Evolutionary conservation across 1,284 basidiomycete species (phyloP).

Genomic region (Dichomitus squalens): DNA sequence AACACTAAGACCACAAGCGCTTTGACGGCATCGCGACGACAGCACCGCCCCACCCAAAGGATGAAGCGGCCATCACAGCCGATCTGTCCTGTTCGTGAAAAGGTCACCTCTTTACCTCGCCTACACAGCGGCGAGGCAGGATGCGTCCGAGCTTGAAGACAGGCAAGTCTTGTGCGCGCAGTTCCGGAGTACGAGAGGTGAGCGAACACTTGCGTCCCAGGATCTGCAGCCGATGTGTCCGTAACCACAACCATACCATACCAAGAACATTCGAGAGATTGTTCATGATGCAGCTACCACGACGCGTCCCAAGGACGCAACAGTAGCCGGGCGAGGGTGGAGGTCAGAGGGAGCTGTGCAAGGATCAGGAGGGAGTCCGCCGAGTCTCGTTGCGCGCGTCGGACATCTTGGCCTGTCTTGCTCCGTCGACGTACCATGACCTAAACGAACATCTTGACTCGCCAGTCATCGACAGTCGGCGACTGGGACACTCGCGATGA

Average conservation of each 20-base stretch:
- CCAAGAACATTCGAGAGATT: constrained; percentile 44
- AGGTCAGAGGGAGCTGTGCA: constrained; percentile 43
- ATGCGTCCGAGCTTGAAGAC: constrained; percentile 53
- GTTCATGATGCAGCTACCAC: constrained; percentile 40
- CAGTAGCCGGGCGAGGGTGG: constrained; percentile 33
- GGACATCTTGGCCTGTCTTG: constrained; percentile 52
- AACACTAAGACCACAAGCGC: constrained; percentile 53
- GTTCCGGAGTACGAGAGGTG: constrained; percentile 38
- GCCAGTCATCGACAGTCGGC: constrained; percentile 22
- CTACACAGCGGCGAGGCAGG: constrained; percentile 33
- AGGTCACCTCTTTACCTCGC: constrained; percentile 38
- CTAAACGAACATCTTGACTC: constrained; percentile 35
- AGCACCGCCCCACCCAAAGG: constrained; percentile 29
- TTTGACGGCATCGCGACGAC: constrained; percentile 44
- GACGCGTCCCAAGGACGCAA: constrained; percentile 28
- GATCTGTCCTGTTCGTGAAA: constrained; percentile 29
- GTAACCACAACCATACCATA: constrained; percentile 48
- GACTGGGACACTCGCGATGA: constrained; percentile 19
- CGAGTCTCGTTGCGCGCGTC: constrained; percentile 42
- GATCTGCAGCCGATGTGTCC: constrained; percentile 40
- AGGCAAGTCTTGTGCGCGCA: constrained; percentile 52
- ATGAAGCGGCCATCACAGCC: not conserved
- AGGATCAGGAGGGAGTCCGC: constrained; percentile 44
- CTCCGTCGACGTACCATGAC: constrained; percentile 52
- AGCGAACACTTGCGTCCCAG: constrained; percentile 34